phyloP scores from a whole-genome alignment of 2,329 filamentous ascomycete species.

The Colletotrichum cordylinicola region DNA sequence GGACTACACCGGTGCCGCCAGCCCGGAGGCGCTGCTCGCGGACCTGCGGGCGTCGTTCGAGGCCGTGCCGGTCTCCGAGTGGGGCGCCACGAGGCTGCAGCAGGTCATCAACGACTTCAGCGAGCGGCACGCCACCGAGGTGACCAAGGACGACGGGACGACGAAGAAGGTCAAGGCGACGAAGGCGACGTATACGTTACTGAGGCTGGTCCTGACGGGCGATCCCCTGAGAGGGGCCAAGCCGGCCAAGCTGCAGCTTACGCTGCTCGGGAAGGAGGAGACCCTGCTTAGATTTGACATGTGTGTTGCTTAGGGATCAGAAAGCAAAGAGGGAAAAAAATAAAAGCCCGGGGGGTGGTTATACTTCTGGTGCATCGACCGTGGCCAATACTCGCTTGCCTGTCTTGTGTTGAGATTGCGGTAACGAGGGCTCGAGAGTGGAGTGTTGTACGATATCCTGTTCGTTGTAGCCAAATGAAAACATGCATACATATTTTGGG shows the following conservation, averaged over 20 bases:
- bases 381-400: not conserved
- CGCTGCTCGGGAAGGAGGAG: constrained; percentile 19
- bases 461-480: not conserved
- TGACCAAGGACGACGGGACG: not conserved
- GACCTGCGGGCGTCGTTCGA: constrained; percentile 1
- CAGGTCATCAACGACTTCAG: constrained; percentile 5
- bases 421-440: not conserved
- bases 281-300: constrained; percentile 17
- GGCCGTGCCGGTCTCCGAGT: constrained; percentile 9
- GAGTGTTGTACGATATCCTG: not conserved
- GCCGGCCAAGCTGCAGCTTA: constrained; percentile 24
- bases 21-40: not conserved
- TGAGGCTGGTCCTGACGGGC: constrained; percentile 19
- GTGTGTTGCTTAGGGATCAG: not conserved
- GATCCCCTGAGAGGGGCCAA: constrained; percentile 13
- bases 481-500: not conserved
- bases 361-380: not conserved
- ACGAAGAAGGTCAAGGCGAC: not conserved
- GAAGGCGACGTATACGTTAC: constrained; percentile 11
- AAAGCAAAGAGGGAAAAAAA: not conserved
- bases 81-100: constrained; percentile 13
- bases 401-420: not conserved
- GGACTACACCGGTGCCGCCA: not conserved
- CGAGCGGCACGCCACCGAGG: not conserved
- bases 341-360: not conserved